These are phyloP conservation scores for Telopea speciosissima DNA, from an alignment of 177 flowering plant genomes.

Conservation along the genomic window DNA sequence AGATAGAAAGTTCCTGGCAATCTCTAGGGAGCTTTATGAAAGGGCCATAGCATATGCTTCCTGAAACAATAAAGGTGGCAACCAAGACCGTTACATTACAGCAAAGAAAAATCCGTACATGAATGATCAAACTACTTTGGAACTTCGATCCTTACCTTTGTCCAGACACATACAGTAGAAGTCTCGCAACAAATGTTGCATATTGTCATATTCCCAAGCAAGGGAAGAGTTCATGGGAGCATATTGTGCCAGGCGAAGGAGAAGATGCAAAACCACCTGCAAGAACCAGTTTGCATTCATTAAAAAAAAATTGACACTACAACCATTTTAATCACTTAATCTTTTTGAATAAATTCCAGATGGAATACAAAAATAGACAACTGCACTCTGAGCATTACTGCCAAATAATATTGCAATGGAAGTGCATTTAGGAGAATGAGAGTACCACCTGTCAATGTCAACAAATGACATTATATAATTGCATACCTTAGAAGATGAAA, in stretches of 20 bases:
- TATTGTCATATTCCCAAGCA: slow-evolving; percentile 43
- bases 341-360: background rate
- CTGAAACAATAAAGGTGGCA: slow-evolving; percentile 31
- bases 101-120: background rate
- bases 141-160: slow-evolving; percentile 22
- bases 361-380: background rate
- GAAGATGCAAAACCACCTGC: slow-evolving; percentile 68
- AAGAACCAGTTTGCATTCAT: slow-evolving; percentile 10
- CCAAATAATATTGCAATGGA: background rate
- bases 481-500: slow-evolving; percentile 52
- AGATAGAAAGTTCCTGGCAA: slow-evolving; percentile 69
- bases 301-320: no score
- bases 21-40: slow-evolving; percentile 64
- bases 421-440: background rate
- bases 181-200: slow-evolving; percentile 39
- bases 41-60: slow-evolving; percentile 50
- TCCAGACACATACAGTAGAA: slow-evolving; percentile 40
- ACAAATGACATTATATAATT: background rate
- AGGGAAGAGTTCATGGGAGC: slow-evolving; percentile 34
- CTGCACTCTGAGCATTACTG: no score
- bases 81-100: background rate
- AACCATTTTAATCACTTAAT: background rate
- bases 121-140: background rate
- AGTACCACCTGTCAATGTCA: background rate
- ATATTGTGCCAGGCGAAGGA: slow-evolving; percentile 58